Evolutionary conservation across 805 yeast genomes (phyloP), one percentile per base, ranked within the genome.

Genomic region (Zygoascus ofunaensis): DNA sequence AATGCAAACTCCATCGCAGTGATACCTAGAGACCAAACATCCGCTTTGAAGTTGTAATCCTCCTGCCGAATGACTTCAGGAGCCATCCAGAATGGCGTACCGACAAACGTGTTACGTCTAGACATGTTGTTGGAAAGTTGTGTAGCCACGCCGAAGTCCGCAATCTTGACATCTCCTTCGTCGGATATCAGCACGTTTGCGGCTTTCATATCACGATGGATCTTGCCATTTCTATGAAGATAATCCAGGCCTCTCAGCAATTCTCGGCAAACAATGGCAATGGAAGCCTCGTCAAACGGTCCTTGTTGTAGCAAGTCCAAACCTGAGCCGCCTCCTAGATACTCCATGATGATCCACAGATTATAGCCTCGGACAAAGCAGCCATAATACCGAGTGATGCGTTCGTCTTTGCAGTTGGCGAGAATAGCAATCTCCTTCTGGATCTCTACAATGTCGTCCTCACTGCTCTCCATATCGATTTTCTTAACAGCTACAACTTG

Each of bases 141-240:
- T 0, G 97, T 85, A 1, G 97, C 94, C 8, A 90, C 96, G 1
- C 97, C 97, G 63, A 90, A 90, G 61, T 90, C 98, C 2, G 96
- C 97, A 40, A 90, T 71, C 55, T 90, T 92, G 12, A 87, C 90
- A 7, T 74, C 79, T 2, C 94, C 89, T 10, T 71, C 63, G 2
- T 73, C 72, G 17, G 86, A 79, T 15, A 89, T 60, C 28, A 90
- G 65, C 20, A 90, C 77, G 60, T 90, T 90, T 0, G 96, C 97
- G 1, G 97, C 95, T 59, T 89, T 90, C 43, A 90, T 84, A 61
- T 90, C 97, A 48, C 97, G 66, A 59, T 90, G 98, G 36, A 90
- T 89, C 55, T 66, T 81, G 7, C 87, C 86, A 48, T 72, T 79
- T 3, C 63, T 61, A 55, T 82, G 96, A 58, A 83, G 62, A 60